Evolutionary conservation across 371 early-diverging fungal genomes (phyloP), one percentile per base, ranked within the genome.

Genomic region (Mortierella sp.): DNA sequence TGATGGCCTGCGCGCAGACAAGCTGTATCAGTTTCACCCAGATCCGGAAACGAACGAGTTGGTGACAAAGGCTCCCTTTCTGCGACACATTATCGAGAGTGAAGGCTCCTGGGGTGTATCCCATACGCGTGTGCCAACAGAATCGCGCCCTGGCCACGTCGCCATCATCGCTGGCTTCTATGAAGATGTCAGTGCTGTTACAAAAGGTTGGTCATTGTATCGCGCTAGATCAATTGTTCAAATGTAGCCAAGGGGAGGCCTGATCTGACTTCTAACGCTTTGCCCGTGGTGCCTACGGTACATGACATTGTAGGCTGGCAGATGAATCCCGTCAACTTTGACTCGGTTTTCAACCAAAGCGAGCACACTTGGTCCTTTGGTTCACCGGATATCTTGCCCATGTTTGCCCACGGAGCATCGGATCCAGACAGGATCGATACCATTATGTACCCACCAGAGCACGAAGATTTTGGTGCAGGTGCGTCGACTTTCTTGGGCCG

Each of bases 71-170:
- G 94, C 96, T 12, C 96, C 96, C 2, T 95, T 81, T 65, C 74
- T 98, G 62, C 83, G 88, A 23, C 60, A 80, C 21, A 81, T 92
- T 28, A 82, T 93, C 38, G 66, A 82, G 50, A 80, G 82, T 7
- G 64, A 87, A 46, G 97, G 94, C 14, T 82, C 90, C 3, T 96
- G 93, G 93, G 98, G 98, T 24, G 90, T 97, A 7, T 95, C 95
- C 42, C 96, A 96, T 72, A 96, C 97, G 2, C 91, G 95, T 34
- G 96, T 97, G n/a, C 98, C 98, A 16, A 98, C 98, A 21, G 98
- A 98, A 82, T 94, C 95, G 39, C 86, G 98, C n/a, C 98, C 98
- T 30, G 97, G 98, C 1, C 98, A 98, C 72, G 96, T 98, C 4
- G 97, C 98, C 24, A 86, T 96, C 38, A 95, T 98, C 80, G 96